Evolutionary conservation across 116 monocot genomes (phyloP).

Genomic region (Papilionanthe hybrid): DNA sequence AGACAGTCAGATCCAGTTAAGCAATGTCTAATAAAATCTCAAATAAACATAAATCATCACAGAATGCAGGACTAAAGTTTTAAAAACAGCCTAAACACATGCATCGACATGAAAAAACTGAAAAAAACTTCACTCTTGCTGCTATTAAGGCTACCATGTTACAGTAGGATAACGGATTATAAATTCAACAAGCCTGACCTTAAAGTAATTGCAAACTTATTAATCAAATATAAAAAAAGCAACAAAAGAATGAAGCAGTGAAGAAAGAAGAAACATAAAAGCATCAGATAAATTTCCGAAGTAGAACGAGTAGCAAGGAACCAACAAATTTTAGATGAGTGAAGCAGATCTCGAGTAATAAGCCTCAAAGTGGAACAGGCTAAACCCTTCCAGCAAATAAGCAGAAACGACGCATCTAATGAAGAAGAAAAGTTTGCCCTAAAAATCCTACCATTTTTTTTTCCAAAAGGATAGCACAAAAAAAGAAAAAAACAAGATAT

Average conservation of each 20-base stretch:
- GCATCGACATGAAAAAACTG: neutral
- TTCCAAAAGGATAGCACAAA: too few relatives aligned
- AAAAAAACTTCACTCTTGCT: neutral
- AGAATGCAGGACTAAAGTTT: neutral
- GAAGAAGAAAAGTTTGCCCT: too few relatives aligned
- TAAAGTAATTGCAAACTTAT: too few relatives aligned
- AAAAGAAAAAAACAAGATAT: neutral
- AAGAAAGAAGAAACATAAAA: neutral
- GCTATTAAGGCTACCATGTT: neutral
- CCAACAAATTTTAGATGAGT: neutral
- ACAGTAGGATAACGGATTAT: neutral
- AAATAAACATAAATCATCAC: neutral
- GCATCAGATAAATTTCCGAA: neutral
- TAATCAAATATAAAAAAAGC: too few relatives aligned
- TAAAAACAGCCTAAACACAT: neutral
- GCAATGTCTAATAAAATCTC: neutral
- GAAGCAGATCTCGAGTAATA: neutral
- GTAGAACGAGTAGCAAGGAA: neutral
- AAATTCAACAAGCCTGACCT: too few relatives aligned
- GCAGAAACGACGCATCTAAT: neutral
- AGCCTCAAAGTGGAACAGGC: neutral
- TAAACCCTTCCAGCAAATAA: neutral
- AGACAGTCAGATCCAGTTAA: neutral
- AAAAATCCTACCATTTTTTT: too few relatives aligned
- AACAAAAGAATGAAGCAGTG: too few relatives aligned